Evolutionary conservation across 306 rosid species (phyloP).

Genomic region (Adenanthera pavonina): DNA sequence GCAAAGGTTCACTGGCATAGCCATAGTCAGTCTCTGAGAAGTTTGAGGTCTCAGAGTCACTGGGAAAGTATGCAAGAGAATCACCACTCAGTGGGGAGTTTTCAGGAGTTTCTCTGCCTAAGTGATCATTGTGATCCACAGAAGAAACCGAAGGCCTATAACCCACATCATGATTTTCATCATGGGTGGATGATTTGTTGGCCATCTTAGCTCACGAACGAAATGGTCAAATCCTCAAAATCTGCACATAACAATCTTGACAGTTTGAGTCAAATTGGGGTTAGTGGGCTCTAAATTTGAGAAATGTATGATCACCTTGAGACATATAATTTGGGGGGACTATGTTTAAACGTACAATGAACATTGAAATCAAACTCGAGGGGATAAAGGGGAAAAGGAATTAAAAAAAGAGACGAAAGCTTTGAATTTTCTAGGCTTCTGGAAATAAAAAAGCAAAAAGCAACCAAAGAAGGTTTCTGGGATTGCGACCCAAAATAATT

Average conservation of each 20-base stretch:
- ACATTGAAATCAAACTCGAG: conserved; percentile 35
- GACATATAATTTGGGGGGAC: conserved; percentile 42
- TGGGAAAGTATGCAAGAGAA: conserved; percentile 66
- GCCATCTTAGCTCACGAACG: conserved; percentile 61
- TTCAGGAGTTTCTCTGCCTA: conserved; percentile 54
- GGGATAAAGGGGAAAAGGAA: conserved; percentile 31
- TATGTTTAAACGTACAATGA: conserved; percentile 18
- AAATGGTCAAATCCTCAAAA: conserved; percentile 7
- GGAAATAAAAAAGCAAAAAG: conserved; percentile 56
- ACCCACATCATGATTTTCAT: conserved; percentile 60
- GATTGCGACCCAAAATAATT: conserved; percentile 37
- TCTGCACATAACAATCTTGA: conserved; percentile 26
- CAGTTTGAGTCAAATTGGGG: conserved; percentile 29
- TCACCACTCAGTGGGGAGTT: conserved; percentile 63
- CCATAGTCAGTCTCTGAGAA: conserved; percentile 68
- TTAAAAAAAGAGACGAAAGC: conserved; percentile 38
- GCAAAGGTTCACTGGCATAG: conserved; percentile 70
- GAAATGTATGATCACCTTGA: conserved; percentile 38
- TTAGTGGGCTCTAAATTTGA: conserved; percentile 38
- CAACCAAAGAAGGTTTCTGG: conserved; percentile 44
- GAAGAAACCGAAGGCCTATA: conserved; percentile 70
- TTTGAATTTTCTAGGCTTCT: conserved; percentile 41
- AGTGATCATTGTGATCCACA: conserved; percentile 59
- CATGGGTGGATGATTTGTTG: conserved; percentile 47
- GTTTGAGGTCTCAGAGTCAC: conserved; percentile 69